Evolutionary conservation across 495 filamentous ascomycete species (phyloP).

Genomic region (Acidiella bohemica): DNA sequence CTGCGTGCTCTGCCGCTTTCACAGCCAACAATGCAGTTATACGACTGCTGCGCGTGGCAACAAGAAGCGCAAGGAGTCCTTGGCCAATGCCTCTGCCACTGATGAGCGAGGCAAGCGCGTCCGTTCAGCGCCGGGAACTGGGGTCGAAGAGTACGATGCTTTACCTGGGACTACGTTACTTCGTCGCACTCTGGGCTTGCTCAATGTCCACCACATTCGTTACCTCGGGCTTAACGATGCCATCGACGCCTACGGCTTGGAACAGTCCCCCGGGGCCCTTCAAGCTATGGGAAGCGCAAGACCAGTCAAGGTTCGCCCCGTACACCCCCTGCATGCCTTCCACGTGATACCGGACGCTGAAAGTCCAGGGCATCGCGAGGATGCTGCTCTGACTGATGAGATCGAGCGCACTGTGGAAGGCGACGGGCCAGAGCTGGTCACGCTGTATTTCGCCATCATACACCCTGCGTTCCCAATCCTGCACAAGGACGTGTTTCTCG

Average conservation of each 20-base stretch:
- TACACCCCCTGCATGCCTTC: slow-evolving; percentile 66
- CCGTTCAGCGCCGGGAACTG: slow-evolving; percentile 1
- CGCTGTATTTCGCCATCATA: slow-evolving; percentile 70
- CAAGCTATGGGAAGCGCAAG: neutral
- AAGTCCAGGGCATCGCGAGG: slow-evolving; percentile 44
- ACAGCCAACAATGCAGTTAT: slow-evolving; percentile 23
- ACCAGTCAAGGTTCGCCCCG: slow-evolving; percentile 53
- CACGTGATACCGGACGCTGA: slow-evolving; percentile 51
- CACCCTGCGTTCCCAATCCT: slow-evolving; percentile 81
- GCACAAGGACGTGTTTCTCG: slow-evolving; percentile 70
- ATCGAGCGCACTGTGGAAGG: slow-evolving; percentile 71
- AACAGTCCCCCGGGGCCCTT: neutral
- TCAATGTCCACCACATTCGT: slow-evolving; percentile 26
- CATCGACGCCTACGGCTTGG: slow-evolving; percentile 12
- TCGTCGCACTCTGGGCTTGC: slow-evolving; percentile 26
- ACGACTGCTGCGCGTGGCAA: slow-evolving; percentile 16
- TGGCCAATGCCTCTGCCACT: slow-evolving; percentile 4
- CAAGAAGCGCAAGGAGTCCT: slow-evolving; percentile 14
- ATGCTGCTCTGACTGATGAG: slow-evolving; percentile 49
- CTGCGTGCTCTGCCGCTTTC: slow-evolving; percentile 25
- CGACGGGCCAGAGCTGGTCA: slow-evolving; percentile 61
- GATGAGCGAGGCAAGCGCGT: slow-evolving; percentile 11
- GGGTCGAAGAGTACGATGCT: slow-evolving; percentile 23
- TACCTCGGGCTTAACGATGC: slow-evolving; percentile 19
- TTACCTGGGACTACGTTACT: slow-evolving; percentile 24